Evolutionary conservation across 148 eudicot genomes (phyloP), one percentile per base, ranked within the genome.

Genomic region (Rhododendron kiyosumense): DNA sequence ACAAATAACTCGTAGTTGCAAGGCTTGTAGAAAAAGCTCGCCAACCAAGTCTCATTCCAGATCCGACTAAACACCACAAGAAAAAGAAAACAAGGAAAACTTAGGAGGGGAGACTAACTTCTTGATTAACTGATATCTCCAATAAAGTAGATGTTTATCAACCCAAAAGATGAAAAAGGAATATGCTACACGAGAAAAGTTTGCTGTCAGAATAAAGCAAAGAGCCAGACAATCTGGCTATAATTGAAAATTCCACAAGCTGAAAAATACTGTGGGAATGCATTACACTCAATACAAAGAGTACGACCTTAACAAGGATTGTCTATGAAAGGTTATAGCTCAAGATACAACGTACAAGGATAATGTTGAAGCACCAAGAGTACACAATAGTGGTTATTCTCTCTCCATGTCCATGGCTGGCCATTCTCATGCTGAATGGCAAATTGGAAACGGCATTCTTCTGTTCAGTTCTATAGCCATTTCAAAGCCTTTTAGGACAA

Each of bases 31-130:
- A 96, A 96, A 93, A 96, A 96, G 88, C 98, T 94, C 76, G 98
- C 90, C 81, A 96, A 88, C 98, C 98, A 96, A 32, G 98, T 96
- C 88, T 96, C 98, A 73, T 96, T 96, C 98, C 98, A 96, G 84
- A 96, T 94, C 75, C 98, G 98, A 89, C 98, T 96, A 26, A 82
- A 59, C 43, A 87, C 57, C 75, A 52, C 49, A 86, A 74, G 8
- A n/a, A 52, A 87, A 18, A 20, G 5, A 79, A 48, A n/a, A 71
- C 61, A 63, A 26, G 20, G 85, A 34, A 57, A 61, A 46, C 13
- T 30, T 32, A 52, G 36, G 30, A 52, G 75, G 17, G 38, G 10
- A 43, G 26, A 61, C 24, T 32, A 83, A 49, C 32, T 28, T 38
- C 48, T 49, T 32, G 24, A 32, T 9, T 18, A 82, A 34, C 5